Evolutionary conservation across 805 yeast genomes (phyloP).

Genomic region (Lachancea mirantina): DNA sequence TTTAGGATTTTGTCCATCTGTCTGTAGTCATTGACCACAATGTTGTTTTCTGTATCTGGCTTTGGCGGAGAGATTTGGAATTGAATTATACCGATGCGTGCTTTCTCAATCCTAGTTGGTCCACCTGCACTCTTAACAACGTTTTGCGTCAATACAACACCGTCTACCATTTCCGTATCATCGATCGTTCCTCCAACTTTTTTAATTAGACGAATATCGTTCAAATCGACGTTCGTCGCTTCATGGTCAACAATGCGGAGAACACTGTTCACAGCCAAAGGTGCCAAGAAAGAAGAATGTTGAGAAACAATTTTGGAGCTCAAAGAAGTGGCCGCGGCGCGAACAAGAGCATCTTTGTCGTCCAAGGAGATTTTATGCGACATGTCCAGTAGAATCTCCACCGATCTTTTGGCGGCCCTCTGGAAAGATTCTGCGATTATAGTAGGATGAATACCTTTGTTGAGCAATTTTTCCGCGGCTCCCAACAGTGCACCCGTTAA

Average conservation of each 20-base stretch:
- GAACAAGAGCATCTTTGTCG: conserved; percentile 75
- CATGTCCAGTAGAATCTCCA: conserved; percentile 78
- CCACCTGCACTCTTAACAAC: conserved; percentile 91
- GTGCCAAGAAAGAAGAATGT: conserved; percentile 77
- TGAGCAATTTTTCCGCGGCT: conserved; percentile 87
- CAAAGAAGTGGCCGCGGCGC: conserved; percentile 92
- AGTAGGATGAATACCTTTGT: conserved; percentile 92
- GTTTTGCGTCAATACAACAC: conserved; percentile 87
- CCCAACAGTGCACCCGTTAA: conserved; percentile 89
- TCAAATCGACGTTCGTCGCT: conserved; percentile 68
- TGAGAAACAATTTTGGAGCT: conserved; percentile 95
- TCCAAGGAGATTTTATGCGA: conserved; percentile 67
- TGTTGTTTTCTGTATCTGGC: conserved; percentile 96
- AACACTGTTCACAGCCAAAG: conserved; percentile 91
- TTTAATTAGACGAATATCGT: conserved; percentile 82
- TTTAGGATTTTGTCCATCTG: conserved; percentile 98
- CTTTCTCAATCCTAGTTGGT: conserved; percentile 90
- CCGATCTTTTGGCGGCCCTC: conserved; percentile 77
- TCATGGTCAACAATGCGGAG: conserved; percentile 60
- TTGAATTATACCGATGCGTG: conserved; percentile 81
- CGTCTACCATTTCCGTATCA: conserved; percentile 87
- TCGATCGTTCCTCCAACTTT: conserved; percentile 97
- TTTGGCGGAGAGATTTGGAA: conserved; percentile 95
- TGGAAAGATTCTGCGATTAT: conserved; percentile 90
- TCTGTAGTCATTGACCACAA: conserved; percentile 94